Evolutionary conservation across 768 basidiomycete species (phyloP).

Genomic region (Boletus speciosus): DNA sequence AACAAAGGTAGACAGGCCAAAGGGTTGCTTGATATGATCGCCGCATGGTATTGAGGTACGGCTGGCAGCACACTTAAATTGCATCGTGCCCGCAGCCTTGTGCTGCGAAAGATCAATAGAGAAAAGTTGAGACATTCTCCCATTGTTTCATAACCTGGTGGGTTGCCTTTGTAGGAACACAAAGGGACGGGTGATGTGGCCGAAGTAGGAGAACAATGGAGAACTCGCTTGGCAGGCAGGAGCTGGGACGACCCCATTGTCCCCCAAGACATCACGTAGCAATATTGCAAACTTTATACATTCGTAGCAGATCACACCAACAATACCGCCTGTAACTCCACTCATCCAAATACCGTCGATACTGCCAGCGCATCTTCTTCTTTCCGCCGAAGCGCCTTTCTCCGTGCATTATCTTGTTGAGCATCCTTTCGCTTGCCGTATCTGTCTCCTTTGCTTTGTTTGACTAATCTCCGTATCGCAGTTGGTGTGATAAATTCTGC

Average conservation of each 20-base stretch:
- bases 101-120: not conserved
- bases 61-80: not conserved
- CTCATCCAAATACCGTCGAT: slow-evolving; percentile 84
- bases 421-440: slow-evolving; percentile 82
- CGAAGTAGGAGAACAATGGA: slow-evolving; percentile 29
- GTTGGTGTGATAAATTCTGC: slow-evolving; percentile 92
- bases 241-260: slow-evolving; percentile 16
- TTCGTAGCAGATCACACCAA: not conserved
- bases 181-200: slow-evolving; percentile 21
- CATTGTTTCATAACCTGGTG: slow-evolving; percentile 26
- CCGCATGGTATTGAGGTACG: slow-evolving; percentile 2
- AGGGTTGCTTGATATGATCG: slow-evolving; percentile 5
- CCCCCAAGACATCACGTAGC: not conserved
- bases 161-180: slow-evolving; percentile 29
- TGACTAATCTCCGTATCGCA: slow-evolving; percentile 65
- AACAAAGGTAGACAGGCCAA: slow-evolving; percentile 28
- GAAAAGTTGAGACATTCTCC: not conserved
- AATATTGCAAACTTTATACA: not conserved
- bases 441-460: slow-evolving; percentile 72
- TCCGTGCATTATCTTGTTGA: slow-evolving; percentile 57
- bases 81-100: not conserved
- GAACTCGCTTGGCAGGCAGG: slow-evolving; percentile 16
- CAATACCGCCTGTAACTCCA: not conserved
- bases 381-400: slow-evolving; percentile 61
- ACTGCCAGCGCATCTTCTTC: slow-evolving; percentile 81